A percentile compares a stretch with the other conserved stretches of the same genome.
Evolutionary conservation across 371 early-diverging fungal genomes (phyloP).

Genomic region (Mortierella sp.): DNA sequence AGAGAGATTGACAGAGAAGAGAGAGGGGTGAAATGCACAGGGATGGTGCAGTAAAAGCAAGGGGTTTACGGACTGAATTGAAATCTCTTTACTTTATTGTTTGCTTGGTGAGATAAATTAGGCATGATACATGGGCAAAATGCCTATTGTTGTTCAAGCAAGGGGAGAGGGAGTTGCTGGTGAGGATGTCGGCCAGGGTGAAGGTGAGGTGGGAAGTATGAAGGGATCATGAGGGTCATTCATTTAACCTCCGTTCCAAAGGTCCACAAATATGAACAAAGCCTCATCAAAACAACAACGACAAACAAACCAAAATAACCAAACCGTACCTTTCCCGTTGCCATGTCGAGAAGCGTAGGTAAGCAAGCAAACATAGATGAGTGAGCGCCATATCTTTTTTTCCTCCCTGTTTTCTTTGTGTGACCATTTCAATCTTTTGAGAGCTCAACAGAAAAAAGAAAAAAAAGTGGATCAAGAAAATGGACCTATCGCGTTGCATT

Average conservation of each 20-base stretch:
- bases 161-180: neutral
- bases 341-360: neutral
- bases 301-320: neutral
- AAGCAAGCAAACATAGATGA: neutral
- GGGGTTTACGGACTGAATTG: neutral
- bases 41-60: neutral
- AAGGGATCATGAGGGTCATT: neutral
- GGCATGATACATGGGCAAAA: too few species aligned
- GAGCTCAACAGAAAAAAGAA: neutral
- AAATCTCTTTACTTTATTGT: neutral
- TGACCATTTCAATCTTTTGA: neutral
- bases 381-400: neutral
- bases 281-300: neutral
- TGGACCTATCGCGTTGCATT: conserved; percentile 5
- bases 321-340: neutral
- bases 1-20: neutral
- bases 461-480: neutral
- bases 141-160: too few species aligned
- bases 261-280: neutral
- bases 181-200: too few species aligned
- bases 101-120: too few species aligned
- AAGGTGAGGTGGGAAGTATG: too few species aligned
- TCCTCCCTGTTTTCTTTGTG: neutral
- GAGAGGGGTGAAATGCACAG: neutral
- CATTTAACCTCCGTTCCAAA: neutral